Conservation (phyloP, 208 protist genomes). For the Strigomonas culicis region DNA sequence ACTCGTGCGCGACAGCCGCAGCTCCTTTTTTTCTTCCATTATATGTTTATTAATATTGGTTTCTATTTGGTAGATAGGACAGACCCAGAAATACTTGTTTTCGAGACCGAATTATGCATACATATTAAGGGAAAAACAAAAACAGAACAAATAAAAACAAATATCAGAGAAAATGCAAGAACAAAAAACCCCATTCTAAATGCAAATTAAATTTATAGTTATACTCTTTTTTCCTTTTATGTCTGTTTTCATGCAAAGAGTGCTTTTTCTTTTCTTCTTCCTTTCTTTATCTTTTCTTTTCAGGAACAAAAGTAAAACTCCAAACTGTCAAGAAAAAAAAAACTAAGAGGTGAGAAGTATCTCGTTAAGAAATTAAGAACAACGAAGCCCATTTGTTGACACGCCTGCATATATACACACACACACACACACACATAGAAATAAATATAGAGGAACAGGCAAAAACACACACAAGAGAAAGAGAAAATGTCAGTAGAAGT, state of each 20-base stretch:
- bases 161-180: not conserved
- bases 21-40: not conserved
- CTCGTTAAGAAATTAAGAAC: not conserved
- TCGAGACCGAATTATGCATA: not conserved
- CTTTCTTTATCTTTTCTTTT: not conserved
- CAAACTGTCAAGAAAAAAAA: not conserved
- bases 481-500: not conserved
- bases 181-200: not conserved
- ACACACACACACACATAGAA: not conserved
- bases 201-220: no score
- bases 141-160: slow-evolving; percentile 3
- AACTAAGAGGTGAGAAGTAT: not conserved
- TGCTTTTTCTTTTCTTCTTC: not conserved
- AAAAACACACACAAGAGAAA: slow-evolving; percentile 2
- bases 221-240: no score
- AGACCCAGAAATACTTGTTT: not conserved
- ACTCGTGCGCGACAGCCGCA: no score
- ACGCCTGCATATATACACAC: not conserved
- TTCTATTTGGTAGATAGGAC: not conserved
- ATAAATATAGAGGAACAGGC: not conserved
- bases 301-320: not conserved
- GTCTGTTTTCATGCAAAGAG: no score
- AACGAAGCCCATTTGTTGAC: not conserved
- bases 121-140: not conserved
- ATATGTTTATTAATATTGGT: not conserved